These are phyloP conservation scores for Paecilomyces sp. DNA, from an alignment of 2,329 filamentous ascomycete genomes.

Conservation along the genomic window DNA sequence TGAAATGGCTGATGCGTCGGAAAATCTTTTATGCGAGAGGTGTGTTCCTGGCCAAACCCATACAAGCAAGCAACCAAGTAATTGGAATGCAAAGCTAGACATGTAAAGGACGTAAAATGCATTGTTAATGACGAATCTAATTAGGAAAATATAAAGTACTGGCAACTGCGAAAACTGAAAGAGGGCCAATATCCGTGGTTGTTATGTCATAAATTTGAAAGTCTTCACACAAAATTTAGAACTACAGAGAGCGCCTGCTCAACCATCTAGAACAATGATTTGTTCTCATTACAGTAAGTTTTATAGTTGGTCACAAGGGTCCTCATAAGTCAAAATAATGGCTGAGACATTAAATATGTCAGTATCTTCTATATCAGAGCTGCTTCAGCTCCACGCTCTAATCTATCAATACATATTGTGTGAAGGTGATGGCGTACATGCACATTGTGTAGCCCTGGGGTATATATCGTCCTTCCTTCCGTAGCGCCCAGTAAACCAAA, in stretches of 20 bases:
- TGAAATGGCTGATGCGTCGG: not conserved
- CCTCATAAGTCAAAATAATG: not conserved
- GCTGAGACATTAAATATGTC: not conserved
- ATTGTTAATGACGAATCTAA: too few species aligned
- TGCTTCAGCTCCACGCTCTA: not conserved
- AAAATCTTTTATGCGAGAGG: not conserved
- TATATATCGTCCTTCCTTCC: slow-evolving; percentile 15
- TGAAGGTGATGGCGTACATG: not conserved
- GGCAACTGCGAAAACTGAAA: too few species aligned
- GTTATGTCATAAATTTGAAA: not conserved
- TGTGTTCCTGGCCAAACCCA: not conserved
- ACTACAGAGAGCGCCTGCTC: not conserved
- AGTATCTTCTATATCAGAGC: not conserved
- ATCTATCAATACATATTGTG: not conserved
- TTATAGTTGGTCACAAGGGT: too few species aligned
- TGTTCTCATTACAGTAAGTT: too few species aligned
- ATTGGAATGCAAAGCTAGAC: not conserved
- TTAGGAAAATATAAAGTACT: too few species aligned
- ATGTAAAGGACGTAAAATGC: too few species aligned
- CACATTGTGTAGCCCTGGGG: slow-evolving; percentile 7
- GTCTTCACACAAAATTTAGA: not conserved
- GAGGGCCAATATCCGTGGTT: too few species aligned
- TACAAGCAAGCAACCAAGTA: not conserved
- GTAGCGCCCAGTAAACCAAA: slow-evolving; percentile 12
- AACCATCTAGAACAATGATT: too few species aligned